Base-by-base conservation (phyloP, 31 red algal genomes). In the Asparagopsis taxiformis region DNA sequence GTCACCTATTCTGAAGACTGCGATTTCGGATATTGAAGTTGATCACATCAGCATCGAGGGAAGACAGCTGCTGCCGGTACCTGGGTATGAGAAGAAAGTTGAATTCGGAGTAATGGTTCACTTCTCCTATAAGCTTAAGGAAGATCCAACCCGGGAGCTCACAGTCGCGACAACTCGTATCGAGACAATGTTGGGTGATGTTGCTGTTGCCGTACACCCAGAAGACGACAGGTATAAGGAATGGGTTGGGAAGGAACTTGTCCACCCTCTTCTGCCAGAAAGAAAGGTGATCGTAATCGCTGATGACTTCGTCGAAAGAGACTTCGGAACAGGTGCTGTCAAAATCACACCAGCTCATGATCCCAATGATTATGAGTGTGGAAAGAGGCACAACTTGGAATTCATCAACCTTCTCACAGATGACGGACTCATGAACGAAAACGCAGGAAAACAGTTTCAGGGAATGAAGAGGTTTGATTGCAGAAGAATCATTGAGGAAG, bases 281-380 rank as follows among this genome's bases (percentile, higher is more conserved):
- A 73, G 92, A n/a, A 80, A 96, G 41, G 36, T 99, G 20, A 71
- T 73, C 11, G 85, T 99, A 19, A 99, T 99, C 34, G 78, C 63
- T 6, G 97, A 99, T 59, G 75, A 86, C 31, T 74, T 91, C 46
- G 97, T 99, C 6, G 84, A 99, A 51, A 96, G 93, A 85, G 62
- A 51, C 11, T 96, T 99, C 69, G 97, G 97, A 17, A 96, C 97
- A 48, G 97, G 97, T 55, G 93, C 72, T 1, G 92, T 99, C 23
- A 99, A 99, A 60, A 70, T 99, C 37, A 99, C 97, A 0, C 97
- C 97, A 23, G 97, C 97, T 1, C 97, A 99, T 72, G 97, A 99
- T 76, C 78, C 89, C 0, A 96, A 96, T 70, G 97, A 99, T 89
- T 99, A 75, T 68, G 85, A 65, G 32, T 93, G 88, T 79, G 97